Base-by-base conservation (phyloP, 768 basidiomycete species). In the Kwoniella pini region DNA sequence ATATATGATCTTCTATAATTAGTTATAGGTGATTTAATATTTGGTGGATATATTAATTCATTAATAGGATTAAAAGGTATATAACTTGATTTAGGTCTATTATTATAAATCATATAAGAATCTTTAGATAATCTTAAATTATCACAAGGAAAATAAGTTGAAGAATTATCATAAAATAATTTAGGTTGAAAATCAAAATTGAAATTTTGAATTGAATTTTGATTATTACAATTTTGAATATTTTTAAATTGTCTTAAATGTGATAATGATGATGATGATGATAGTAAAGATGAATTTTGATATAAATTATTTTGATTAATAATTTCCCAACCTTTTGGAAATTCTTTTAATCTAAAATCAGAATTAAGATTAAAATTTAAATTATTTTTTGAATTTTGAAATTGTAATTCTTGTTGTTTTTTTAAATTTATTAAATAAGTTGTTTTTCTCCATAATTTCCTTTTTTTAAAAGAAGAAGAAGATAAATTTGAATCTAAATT, bases 371-470 rank as follows among this genome's bases (percentile, higher is more conserved):
- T n/a, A n/a, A n/a, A n/a, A n/a, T n/a, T n/a, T n/a, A n/a, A n/a
- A n/a, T n/a, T n/a, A n/a, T n/a, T 33, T 9, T 21, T 38, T 13
- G 42, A 46, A 13, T 45, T 33, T 15, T 46, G 27, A 21, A 36
- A 36, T 36, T 36, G 33, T 36, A 7, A 15, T 36, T 48, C 28
- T 38, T 26, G 24, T 6, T 36, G 24, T 27, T 33, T 40, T 27
- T 28, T 52, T 13, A 60, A 26, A 60, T 60, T 43, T 6, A 30
- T 52, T 19, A 60, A 21, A 53, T 60, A 60, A 3, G 46, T 50
- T 26, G 58, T 60, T 22, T 53, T 50, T 40, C 57, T 43, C 57
- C 58, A 44, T 26, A 44, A 30, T 15, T 12, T 24, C 42, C 38
- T 46, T 50, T 33, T 46, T 11, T n/a, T n/a, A n/a, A n/a, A n/a